Evolutionary conservation across 2,329 filamentous ascomycete genomes (phyloP), one percentile per base, ranked within the genome.

Genomic region (Alternaria sp.): DNA sequence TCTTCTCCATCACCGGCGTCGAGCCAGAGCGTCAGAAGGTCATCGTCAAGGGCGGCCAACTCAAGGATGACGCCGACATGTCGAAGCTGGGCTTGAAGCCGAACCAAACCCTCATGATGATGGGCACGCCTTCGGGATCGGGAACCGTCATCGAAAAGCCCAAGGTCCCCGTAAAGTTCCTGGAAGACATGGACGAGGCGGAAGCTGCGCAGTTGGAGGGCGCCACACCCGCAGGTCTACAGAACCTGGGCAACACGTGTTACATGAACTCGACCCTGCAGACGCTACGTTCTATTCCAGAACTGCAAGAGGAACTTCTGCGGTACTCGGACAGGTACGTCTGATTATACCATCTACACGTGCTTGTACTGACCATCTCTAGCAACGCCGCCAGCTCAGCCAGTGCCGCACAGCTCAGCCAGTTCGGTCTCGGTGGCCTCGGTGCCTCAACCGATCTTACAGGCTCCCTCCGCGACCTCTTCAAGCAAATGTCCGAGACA

Each of bases 191-290:
- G 94, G 96, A 92, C 26, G 93, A 96, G 76, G 93, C 93, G 29
- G 94, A 98, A 78, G 87, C 88, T 51, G 94, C 95, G 23, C 88
- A 88, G 77, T 86, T 90, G 74, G 90, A 89, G 59, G 93, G 92
- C 58, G 93, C 93, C 46, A 94, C 86, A 44, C 95, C 96, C 2
- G 90, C 93, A 56, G 95, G 95, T 45, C 82, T 99, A 61, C 86
- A 90, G 76, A 99, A 99, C 74, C 82, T 97, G 61, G 95, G 96
- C 69, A 99, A 99, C 79, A 99, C 96, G 4, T 99, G 95, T 82
- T 99, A 99, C 77, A 88, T 98, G 72, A 99, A 99, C 83, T 95
- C 95, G 49, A 97, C 94, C 0, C 84, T 99, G n/a, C 96, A 99
- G 78, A 90, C 92, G 4, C 82, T 99, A 66, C 88, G 91, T 62